Base-by-base conservation (phyloP, 441 rosid genomes). In the Pelargonium citronellum region DNA sequence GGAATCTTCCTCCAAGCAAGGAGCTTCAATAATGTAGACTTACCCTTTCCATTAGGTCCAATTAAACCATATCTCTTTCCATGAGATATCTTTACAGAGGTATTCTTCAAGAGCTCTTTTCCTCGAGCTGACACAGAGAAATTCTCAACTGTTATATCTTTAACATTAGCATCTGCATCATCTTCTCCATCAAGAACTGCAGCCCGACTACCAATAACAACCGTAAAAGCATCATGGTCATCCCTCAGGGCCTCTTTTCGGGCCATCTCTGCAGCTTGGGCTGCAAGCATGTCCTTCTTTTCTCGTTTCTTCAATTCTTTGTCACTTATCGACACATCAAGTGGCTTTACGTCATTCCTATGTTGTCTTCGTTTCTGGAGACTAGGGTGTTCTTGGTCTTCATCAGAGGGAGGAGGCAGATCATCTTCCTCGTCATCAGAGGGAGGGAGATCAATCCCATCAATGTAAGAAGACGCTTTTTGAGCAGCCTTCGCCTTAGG, bases 1-100 rank as follows among this genome's bases (percentile, higher is more conserved):
- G 97, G 98, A 73, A 92, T 87, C 86, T 88, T 91, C 87, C 98
- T 84, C 97, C 97, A 92, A 39, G 97, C 96, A 72, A 92, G 89
- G 74, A 92, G 91, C 87, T 91, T 92, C 72, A 91, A 78, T 76
- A 93, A 69, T 1, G 97, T 89, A 74, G 98, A 93, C 79, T 93
- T 93, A 17, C 98, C 97, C 92, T 79, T 91, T 13, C 97, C 97
- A 76, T 93, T 93, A 0, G 97, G 97, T 58, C 98, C 97, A 46
- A 93, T 90, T 81, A 93, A 81, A 20, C 98, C 98, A 78, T 93
- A 93, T 75, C 95, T 87, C 81, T 85, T 93, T 37, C 98, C 98
- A 67, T 93, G 98, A 17, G 98, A 92, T 73, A 92, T 92, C 82
- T 84, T 92, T 46, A 92, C 90, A 19, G 94, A 80, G 1, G 97